Evolutionary conservation across 306 rosid species (phyloP).

Genomic region (Vigna hirtella): DNA sequence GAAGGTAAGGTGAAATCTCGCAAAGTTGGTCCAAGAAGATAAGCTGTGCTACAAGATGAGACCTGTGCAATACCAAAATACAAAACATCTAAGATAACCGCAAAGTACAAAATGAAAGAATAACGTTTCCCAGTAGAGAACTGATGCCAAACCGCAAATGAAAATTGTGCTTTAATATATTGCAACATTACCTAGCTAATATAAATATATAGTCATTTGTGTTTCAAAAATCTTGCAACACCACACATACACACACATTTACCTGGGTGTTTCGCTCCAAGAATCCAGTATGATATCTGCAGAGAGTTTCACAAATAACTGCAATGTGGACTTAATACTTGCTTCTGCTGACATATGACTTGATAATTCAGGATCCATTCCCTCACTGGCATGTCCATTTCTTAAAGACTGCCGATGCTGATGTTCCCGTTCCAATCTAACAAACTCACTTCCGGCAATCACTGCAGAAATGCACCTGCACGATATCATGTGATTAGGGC

Average conservation of each 20-base stretch:
- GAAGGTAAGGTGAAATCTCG: constrained; percentile 90
- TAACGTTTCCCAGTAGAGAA: constrained; percentile 28
- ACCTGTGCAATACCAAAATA: constrained; percentile 59
- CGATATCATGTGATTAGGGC: constrained; percentile 40
- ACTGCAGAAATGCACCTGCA: constrained; percentile 96
- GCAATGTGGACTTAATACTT: constrained; percentile 88
- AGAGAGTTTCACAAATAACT: constrained; percentile 84
- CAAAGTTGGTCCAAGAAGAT: constrained; percentile 96
- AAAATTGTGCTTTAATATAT: constrained; percentile 9
- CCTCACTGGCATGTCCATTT: constrained; percentile 71
- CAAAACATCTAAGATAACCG: constrained; percentile 30
- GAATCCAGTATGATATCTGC: constrained; percentile 85
- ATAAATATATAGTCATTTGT: too few relatives aligned
- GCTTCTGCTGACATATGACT: constrained; percentile 77
- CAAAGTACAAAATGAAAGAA: constrained; percentile 25
- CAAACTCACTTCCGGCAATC: constrained; percentile 88
- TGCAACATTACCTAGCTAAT: constrained; percentile 5
- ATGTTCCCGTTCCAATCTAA: constrained; percentile 86
- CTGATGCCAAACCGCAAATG: constrained; percentile 1
- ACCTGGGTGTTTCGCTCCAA: constrained; percentile 88
- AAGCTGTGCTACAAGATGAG: constrained; percentile 89
- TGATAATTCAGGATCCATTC: constrained; percentile 66
- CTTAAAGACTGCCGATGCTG: constrained; percentile 70
- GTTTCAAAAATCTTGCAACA: background rate
- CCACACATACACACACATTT: constrained; percentile 7